These are phyloP conservation scores for Neurospora sp. DNA, from an alignment of 495 filamentous ascomycete species.

Conservation along the genomic window DNA sequence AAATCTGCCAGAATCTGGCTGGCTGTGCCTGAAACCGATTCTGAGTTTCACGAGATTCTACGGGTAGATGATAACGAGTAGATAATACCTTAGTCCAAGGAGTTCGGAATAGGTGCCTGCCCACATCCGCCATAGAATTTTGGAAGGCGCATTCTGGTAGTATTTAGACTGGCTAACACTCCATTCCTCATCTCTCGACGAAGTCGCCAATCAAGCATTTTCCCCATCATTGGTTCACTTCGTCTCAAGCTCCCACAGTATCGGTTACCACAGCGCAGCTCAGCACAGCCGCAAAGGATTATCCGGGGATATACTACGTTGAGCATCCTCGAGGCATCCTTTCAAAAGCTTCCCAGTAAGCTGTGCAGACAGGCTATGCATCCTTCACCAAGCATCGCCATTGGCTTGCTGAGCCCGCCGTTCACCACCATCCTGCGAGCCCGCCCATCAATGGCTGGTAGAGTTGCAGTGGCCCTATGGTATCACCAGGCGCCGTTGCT, in stretches of 20 bases:
- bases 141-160: background rate
- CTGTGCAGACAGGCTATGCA: background rate
- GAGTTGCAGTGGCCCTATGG: background rate
- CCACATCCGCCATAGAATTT: background rate
- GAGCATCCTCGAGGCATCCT: background rate
- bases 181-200: background rate
- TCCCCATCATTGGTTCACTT: background rate
- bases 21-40: too few relatives aligned
- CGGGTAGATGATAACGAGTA: too few relatives aligned
- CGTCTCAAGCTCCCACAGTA: background rate
- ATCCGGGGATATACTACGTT: background rate
- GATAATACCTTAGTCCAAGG: background rate
- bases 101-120: background rate
- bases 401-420: background rate
- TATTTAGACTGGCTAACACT: background rate
- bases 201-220: background rate
- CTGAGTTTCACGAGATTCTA: too few relatives aligned
- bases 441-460: background rate
- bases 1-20: too few relatives aligned
- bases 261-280: background rate
- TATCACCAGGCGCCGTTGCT: background rate
- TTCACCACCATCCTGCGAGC: background rate
- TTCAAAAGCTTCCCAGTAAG: background rate
- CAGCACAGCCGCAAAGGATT: background rate
- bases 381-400: background rate